phyloP scores from a whole-genome alignment of 73 alveolate species.

The Tetrahymena elliotti region DNA sequence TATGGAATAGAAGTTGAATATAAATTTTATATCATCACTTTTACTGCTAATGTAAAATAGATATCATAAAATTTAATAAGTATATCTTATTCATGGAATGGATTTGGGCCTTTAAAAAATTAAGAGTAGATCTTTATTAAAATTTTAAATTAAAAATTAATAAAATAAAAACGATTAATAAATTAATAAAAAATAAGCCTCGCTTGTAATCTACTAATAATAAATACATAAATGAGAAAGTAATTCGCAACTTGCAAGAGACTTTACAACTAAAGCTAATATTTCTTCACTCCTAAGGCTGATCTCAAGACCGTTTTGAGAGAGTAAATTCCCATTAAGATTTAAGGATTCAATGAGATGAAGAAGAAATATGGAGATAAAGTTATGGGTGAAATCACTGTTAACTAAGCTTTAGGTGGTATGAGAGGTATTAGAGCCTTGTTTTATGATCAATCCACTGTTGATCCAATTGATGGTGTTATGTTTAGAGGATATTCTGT shows the following conservation, averaged over 20 bases:
- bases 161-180: neutral
- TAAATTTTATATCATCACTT: neutral
- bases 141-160: neutral
- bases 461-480: constrained; percentile 70
- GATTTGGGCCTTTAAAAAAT: neutral
- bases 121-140: neutral
- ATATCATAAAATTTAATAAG: neutral
- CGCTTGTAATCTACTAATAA: neutral
- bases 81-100: neutral
- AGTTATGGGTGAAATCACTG: constrained; percentile 61
- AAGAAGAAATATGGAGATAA: constrained; percentile 50
- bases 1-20: neutral
- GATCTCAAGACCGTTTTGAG: constrained; percentile 45
- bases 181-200: neutral
- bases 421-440: constrained; percentile 79
- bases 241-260: neutral
- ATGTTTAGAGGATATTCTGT: constrained; percentile 60
- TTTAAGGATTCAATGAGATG: constrained; percentile 28
- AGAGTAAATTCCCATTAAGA: constrained; percentile 46
- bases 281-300: neutral
- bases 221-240: neutral
- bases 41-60: neutral
- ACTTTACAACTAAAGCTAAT: neutral
- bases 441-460: constrained; percentile 66
- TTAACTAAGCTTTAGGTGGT: constrained; percentile 73